Conservation (phyloP, 805 yeast genomes). For the Suhomyces pyralidae region DNA sequence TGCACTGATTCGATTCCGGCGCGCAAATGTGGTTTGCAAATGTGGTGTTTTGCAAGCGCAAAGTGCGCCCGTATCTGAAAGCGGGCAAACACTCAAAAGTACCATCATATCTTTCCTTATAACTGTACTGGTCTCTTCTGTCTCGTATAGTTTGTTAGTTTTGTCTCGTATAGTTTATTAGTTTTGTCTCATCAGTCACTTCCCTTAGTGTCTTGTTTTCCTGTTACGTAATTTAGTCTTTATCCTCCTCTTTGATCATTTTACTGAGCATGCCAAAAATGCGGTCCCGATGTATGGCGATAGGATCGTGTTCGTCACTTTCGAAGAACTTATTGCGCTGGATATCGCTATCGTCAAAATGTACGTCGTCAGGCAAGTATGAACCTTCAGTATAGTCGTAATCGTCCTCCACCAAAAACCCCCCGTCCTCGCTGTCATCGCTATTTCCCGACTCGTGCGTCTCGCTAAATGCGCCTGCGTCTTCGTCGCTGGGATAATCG, state of each 20-base stretch:
- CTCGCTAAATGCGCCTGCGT: slow-evolving; percentile 40
- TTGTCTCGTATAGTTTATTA: too few relatives aligned
- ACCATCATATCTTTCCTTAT: too few relatives aligned
- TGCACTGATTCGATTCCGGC: too few relatives aligned
- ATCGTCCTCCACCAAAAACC: slow-evolving; percentile 6
- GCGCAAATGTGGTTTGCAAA: too few relatives aligned
- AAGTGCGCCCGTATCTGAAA: too few relatives aligned
- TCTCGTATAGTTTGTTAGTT: too few relatives aligned
- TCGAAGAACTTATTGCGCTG: slow-evolving; percentile 55
- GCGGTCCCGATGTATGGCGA: slow-evolving; percentile 61
- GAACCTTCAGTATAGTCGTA: slow-evolving; percentile 6
- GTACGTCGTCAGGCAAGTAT: slow-evolving; percentile 8
- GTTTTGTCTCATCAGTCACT: too few relatives aligned
- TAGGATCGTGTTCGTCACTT: slow-evolving; percentile 53
- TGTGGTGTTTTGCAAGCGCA: too few relatives aligned
- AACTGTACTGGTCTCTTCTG: too few relatives aligned
- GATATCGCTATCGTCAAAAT: slow-evolving; percentile 15
- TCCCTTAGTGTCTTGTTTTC: too few relatives aligned
- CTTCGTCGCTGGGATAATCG: slow-evolving; percentile 95
- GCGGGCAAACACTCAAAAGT: too few relatives aligned
- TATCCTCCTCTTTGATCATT: slow-evolving; percentile 45
- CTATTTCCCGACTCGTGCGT: slow-evolving; percentile 25
- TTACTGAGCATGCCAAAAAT: slow-evolving; percentile 56
- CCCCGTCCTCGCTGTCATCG: not conserved
- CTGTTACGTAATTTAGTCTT: too few relatives aligned